Evolutionary conservation across 2,329 filamentous ascomycete genomes (phyloP).

Genomic region (Metarhizium humberi): DNA sequence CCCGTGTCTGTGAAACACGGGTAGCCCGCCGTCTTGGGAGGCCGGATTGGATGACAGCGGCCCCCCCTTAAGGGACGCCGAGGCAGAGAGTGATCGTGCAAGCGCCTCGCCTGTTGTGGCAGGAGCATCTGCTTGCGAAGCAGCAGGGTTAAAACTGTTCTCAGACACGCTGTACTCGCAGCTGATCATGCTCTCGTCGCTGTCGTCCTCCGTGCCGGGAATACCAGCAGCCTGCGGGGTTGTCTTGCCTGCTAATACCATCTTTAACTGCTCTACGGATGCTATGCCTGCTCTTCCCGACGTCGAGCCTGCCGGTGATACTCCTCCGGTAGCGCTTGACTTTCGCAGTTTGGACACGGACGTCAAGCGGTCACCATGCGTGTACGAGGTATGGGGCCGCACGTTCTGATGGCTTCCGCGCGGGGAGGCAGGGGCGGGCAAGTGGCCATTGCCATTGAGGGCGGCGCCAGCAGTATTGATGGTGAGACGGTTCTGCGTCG

Average conservation of each 20-base stretch:
- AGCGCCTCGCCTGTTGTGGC: conserved; percentile 18
- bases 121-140: conserved; percentile 11
- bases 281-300: conserved; percentile 43
- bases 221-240: conserved; percentile 28
- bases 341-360: conserved; percentile 39
- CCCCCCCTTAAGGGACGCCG: conserved; percentile 25
- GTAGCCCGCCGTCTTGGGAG: conserved; percentile 13
- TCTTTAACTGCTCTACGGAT: conserved; percentile 55
- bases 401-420: conserved; percentile 41
- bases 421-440: conserved; percentile 32
- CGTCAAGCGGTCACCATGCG: conserved; percentile 22
- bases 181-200: conserved; percentile 61
- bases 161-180: conserved; percentile 61
- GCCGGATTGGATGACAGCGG: conserved; percentile 36
- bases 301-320: conserved; percentile 34
- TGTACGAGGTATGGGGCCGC: conserved; percentile 36
- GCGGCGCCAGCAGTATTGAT: conserved; percentile 31
- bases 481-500: conserved; percentile 45
- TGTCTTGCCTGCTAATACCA: conserved; percentile 45
- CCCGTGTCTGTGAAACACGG: not conserved
- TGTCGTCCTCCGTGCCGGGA: conserved; percentile 36
- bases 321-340: conserved; percentile 42
- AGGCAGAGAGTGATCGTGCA: conserved; percentile 24
- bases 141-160: conserved; percentile 45
- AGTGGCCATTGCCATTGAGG: conserved; percentile 30